Evolutionary conservation across 495 filamentous ascomycete genomes (phyloP).

Genomic region (Lepraria neglecta): DNA sequence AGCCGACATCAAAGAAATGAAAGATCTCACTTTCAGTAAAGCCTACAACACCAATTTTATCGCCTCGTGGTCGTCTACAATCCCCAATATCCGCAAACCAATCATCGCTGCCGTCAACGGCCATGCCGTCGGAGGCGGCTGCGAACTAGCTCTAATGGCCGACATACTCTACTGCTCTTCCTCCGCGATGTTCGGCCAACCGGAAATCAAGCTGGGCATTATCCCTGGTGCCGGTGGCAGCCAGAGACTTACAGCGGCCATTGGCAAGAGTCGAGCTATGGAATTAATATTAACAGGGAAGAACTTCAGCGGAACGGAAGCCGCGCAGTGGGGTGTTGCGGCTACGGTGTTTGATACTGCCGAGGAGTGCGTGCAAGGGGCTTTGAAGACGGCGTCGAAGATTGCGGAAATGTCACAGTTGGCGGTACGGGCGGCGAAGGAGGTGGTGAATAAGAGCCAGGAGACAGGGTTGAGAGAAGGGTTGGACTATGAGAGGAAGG

Average conservation of each 20-base stretch:
- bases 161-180: conserved; percentile 88
- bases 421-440: conserved; percentile 85
- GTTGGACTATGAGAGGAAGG: conserved; percentile 84
- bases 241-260: conserved; percentile 77
- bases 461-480: conserved; percentile 80
- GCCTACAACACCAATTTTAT: conserved; percentile 89
- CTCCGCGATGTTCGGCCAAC: conserved; percentile 84
- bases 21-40: conserved; percentile 72
- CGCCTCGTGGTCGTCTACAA: conserved; percentile 80
- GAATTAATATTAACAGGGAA: conserved; percentile 85
- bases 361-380: conserved; percentile 72
- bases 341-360: conserved; percentile 72
- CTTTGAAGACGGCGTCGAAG: conserved; percentile 74
- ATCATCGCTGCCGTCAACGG: conserved; percentile 91
- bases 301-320: conserved; percentile 73
- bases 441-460: conserved; percentile 96
- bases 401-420: conserved; percentile 78
- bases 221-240: conserved; percentile 90
- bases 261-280: conserved; percentile 90
- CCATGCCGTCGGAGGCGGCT: conserved; percentile 89
- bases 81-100: conserved; percentile 77
- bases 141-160: conserved; percentile 96
- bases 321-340: conserved; percentile 84
- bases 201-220: conserved; percentile 88
- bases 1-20: conserved; percentile 99